phyloP scores from a whole-genome alignment of 768 basidiomycete genomes.

The Naganishia randhawae region DNA sequence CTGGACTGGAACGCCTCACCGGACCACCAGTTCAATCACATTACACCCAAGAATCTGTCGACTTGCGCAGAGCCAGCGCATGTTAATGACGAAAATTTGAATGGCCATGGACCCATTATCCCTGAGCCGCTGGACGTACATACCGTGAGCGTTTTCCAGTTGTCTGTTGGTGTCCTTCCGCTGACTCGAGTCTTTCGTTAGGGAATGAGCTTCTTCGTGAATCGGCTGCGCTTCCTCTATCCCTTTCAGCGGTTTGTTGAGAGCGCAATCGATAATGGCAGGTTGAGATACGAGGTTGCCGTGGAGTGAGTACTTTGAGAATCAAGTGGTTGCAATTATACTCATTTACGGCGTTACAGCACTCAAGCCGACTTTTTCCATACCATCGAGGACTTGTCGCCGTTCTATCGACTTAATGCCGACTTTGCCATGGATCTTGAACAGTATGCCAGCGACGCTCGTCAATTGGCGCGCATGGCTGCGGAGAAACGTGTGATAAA shows the following conservation, averaged over 20 bases:
- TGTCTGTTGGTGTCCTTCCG: background rate
- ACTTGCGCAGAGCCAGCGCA: conserved; percentile 24
- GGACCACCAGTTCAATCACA: conserved; percentile 17
- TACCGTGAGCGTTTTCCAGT: conserved; percentile 2
- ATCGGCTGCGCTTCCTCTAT: conserved; percentile 23
- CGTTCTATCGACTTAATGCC: conserved; percentile 1
- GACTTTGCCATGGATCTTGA: conserved; percentile 10
- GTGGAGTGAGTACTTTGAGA: conserved; percentile 20
- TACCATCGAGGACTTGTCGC: conserved; percentile 26
- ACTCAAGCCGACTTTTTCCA: conserved; percentile 13
- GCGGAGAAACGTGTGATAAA: conserved; percentile 7
- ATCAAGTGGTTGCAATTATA: too few relatives aligned
- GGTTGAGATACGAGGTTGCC: conserved; percentile 18
- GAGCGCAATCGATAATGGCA: conserved; percentile 4
- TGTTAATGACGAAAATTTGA: conserved; percentile 23
- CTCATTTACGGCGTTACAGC: too few relatives aligned
- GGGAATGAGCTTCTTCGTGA: conserved; percentile 25
- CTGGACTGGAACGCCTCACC: conserved; percentile 11
- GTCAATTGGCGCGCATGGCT: background rate
- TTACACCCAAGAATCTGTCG: conserved; percentile 8
- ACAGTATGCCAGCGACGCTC: conserved; percentile 12
- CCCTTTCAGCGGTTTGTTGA: conserved; percentile 21
- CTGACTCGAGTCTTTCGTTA: background rate
- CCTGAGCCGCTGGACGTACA: conserved; percentile 18
- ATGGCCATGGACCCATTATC: conserved; percentile 18